phyloP scores from a whole-genome alignment of 768 basidiomycete species.

The Termitomyces sp. region DNA sequence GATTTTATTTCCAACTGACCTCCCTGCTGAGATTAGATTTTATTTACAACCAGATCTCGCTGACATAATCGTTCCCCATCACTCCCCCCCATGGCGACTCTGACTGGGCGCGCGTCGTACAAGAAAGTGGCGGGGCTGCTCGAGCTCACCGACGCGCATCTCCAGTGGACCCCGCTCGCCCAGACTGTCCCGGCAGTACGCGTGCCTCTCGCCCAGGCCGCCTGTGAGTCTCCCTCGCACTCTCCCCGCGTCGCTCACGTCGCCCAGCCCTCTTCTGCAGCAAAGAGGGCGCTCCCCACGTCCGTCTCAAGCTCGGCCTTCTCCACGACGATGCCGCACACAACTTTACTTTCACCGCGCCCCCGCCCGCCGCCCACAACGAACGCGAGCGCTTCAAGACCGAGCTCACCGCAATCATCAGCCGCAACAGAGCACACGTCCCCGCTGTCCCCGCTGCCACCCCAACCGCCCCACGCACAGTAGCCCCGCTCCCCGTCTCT shows the following conservation, averaged over 20 bases:
- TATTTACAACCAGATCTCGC: too few species aligned
- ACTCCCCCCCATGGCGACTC: constrained; percentile 54
- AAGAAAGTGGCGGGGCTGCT: constrained; percentile 78
- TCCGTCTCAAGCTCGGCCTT: constrained; percentile 71
- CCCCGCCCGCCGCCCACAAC: constrained; percentile 52
- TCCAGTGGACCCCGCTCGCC: constrained; percentile 80
- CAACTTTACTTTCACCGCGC: constrained; percentile 77
- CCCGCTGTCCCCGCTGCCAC: constrained; percentile 20
- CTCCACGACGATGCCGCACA: constrained; percentile 67
- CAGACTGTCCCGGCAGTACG: constrained; percentile 59
- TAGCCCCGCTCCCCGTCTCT: constrained; percentile 59
- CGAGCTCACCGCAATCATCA: constrained; percentile 73
- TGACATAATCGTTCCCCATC: not conserved
- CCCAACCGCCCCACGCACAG: constrained; percentile 28
- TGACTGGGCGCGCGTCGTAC: constrained; percentile 73
- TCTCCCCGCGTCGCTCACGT: constrained; percentile 11
- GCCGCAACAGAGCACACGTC: constrained; percentile 53
- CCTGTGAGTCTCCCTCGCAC: constrained; percentile 43
- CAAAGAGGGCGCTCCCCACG: constrained; percentile 77
- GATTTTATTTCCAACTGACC: too few species aligned
- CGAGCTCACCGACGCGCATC: constrained; percentile 64
- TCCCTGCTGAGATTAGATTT: too few species aligned
- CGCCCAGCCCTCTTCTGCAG: constrained; percentile 74
- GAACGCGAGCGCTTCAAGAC: constrained; percentile 84
- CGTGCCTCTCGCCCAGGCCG: constrained; percentile 53